These are phyloP conservation scores for Psilocybe mexicana DNA, from an alignment of 1,284 basidiomycete genomes.

Conservation along the genomic window DNA sequence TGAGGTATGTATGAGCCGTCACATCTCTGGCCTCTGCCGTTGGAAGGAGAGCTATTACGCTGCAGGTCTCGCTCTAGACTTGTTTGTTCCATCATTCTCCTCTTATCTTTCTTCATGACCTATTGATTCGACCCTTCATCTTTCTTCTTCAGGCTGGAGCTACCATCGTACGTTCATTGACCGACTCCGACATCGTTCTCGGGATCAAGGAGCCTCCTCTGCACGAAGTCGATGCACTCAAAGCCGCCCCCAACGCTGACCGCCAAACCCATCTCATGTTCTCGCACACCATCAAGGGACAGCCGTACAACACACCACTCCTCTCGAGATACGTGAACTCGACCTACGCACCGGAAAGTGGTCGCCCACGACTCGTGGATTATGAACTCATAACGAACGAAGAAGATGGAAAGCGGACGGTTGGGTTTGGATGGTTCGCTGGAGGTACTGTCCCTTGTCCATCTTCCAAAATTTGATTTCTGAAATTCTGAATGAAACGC, in stretches of 20 bases:
- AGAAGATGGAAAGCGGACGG: conserved; percentile 69
- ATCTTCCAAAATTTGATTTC: too few relatives aligned
- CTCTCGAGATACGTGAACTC: conserved; percentile 62
- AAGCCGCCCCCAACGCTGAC: conserved; percentile 6
- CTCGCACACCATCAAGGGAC: conserved; percentile 87
- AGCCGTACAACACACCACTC: conserved; percentile 82
- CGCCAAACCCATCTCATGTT: conserved; percentile 81
- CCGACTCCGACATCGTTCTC: conserved; percentile 71
- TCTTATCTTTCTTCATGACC: not conserved
- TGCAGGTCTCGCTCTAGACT: not conserved
- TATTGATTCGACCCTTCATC: not conserved
- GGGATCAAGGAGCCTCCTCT: conserved; percentile 90
- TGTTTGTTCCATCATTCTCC: not conserved
- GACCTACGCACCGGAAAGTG: conserved; percentile 3
- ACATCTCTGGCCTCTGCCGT: not conserved
- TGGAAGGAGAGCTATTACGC: not conserved
- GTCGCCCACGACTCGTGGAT: conserved; percentile 67
- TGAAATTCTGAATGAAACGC: not conserved
- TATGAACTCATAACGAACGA: conserved; percentile 76
- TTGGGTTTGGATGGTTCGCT: conserved; percentile 81
- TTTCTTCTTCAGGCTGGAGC: conserved; percentile 68
- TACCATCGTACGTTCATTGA: conserved; percentile 55
- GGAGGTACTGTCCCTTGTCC: conserved; percentile 52
- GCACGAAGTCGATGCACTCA: not conserved
- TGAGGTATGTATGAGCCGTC: conserved; percentile 44